Percentiles rank a stretch among this genome's conserved stretches.
Conservation (phyloP, 176 grass and related monocot species). For the Canna indica region DNA sequence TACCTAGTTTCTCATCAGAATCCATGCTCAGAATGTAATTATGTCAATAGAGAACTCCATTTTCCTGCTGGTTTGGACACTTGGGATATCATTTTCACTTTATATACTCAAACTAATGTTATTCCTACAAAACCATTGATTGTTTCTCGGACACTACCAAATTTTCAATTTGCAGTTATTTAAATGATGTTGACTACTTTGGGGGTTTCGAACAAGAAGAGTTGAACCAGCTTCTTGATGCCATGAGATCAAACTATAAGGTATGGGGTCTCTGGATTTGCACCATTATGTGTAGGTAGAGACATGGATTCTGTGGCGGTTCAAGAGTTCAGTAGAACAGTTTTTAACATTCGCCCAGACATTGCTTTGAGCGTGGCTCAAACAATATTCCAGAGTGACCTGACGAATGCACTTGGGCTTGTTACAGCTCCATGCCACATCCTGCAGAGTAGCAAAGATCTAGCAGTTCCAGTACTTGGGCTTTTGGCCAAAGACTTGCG, state of each 20-base stretch:
- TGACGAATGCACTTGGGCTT: slow-evolving; percentile 43
- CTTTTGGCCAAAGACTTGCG: background rate
- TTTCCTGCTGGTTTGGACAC: too few species aligned
- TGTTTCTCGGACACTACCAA: background rate
- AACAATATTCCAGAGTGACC: slow-evolving; percentile 84
- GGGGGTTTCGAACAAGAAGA: slow-evolving; percentile 95
- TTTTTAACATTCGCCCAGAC: slow-evolving; percentile 95
- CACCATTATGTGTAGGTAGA: slow-evolving; percentile 69
- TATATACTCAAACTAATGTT: too few species aligned
- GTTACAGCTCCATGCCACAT: slow-evolving; percentile 77
- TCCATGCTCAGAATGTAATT: too few species aligned
- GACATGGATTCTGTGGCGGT: slow-evolving; percentile 89
- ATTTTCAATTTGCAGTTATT: slow-evolving; percentile 51
- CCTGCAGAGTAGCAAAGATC: slow-evolving; percentile 90
- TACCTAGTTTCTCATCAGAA: background rate
- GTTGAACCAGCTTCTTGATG: slow-evolving; percentile 80
- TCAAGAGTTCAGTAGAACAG: slow-evolving; percentile 93
- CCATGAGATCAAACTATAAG: slow-evolving; percentile 83
- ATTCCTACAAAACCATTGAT: background rate
- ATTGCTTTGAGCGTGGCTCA: slow-evolving; percentile 70
- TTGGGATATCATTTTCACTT: too few species aligned
- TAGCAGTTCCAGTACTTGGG: slow-evolving; percentile 54
- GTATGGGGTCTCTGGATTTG: slow-evolving; percentile 88
- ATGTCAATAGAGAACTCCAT: too few species aligned
- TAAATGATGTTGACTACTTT: slow-evolving; percentile 84